Evolutionary conservation across 768 basidiomycete genomes (phyloP).

Genomic region (Mycena filopes): DNA sequence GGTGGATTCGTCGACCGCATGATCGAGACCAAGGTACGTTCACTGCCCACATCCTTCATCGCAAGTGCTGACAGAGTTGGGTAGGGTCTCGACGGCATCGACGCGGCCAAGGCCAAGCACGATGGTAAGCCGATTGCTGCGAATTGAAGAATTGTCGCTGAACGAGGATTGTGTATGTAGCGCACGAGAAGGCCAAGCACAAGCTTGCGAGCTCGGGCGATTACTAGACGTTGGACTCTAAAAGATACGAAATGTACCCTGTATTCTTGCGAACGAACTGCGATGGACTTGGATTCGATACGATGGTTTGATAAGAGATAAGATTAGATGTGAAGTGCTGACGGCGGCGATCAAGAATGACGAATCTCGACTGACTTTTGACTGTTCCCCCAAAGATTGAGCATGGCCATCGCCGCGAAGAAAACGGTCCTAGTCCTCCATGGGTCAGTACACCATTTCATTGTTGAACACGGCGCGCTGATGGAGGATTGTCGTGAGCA

Average conservation of each 20-base stretch:
- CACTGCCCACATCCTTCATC: background rate
- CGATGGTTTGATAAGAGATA: background rate
- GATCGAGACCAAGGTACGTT: constrained; percentile 22
- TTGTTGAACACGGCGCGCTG: too few species aligned
- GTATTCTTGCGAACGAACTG: background rate
- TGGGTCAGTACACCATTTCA: constrained; percentile 44
- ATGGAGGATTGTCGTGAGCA: constrained; percentile 35
- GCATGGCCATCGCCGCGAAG: background rate
- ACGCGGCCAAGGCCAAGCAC: constrained; percentile 5
- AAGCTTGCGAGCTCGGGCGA: constrained; percentile 10
- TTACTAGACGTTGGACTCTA: constrained; percentile 3
- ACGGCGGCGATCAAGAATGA: too few species aligned
- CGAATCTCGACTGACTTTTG: too few species aligned
- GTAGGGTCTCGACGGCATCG: constrained; percentile 10
- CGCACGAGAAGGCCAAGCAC: constrained; percentile 7
- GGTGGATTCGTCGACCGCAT: constrained; percentile 18
- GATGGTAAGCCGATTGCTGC: background rate
- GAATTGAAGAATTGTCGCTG: background rate
- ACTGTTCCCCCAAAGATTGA: too few species aligned
- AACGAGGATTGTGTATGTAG: background rate
- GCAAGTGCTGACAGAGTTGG: background rate
- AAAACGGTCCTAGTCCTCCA: constrained; percentile 52
- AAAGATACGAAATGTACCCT: background rate
- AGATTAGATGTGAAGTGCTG: too few species aligned
- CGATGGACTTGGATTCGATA: too few species aligned